Evolutionary conservation across 352 stramenopile species (phyloP).

Genomic region (Phytopythium helicoides): DNA sequence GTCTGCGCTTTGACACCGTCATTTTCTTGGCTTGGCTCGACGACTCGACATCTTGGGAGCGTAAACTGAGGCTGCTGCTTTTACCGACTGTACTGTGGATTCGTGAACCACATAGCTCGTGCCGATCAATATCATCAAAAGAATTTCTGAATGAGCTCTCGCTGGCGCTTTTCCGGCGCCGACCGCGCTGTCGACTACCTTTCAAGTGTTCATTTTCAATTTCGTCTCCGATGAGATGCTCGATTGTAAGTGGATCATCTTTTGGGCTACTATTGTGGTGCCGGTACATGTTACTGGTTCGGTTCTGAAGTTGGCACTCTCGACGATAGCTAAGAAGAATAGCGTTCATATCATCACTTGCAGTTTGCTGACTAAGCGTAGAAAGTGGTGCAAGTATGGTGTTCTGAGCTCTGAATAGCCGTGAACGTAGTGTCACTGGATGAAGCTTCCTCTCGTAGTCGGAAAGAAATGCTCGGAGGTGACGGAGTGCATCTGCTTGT

Average conservation of each 20-base stretch:
- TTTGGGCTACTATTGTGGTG: not conserved
- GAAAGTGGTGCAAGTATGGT: conserved; percentile 27
- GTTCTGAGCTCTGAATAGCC: conserved; percentile 24
- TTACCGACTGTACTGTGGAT: not conserved
- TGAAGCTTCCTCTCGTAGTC: conserved; percentile 24
- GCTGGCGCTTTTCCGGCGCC: not conserved
- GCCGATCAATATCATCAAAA: not conserved
- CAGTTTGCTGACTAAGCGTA: conserved; percentile 16
- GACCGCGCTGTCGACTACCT: not conserved
- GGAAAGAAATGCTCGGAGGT: conserved; percentile 32
- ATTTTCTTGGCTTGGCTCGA: not conserved
- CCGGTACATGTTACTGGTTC: not conserved
- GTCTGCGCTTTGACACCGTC: not conserved
- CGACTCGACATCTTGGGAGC: not conserved
- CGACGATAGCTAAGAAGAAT: conserved; percentile 2
- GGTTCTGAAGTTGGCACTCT: not conserved
- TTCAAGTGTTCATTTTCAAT: too few relatives aligned
- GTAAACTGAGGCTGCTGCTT: not conserved
- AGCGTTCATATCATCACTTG: conserved; percentile 2
- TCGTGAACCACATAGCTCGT: not conserved
- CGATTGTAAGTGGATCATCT: conserved; percentile 2
- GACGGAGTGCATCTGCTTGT: not conserved
- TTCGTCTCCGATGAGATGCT: conserved; percentile 1
- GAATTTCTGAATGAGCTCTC: conserved; percentile 1
- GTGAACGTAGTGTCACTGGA: conserved; percentile 22